phyloP scores from a whole-genome alignment of 352 stramenopile genomes.

The Pythium dissimile region DNA sequence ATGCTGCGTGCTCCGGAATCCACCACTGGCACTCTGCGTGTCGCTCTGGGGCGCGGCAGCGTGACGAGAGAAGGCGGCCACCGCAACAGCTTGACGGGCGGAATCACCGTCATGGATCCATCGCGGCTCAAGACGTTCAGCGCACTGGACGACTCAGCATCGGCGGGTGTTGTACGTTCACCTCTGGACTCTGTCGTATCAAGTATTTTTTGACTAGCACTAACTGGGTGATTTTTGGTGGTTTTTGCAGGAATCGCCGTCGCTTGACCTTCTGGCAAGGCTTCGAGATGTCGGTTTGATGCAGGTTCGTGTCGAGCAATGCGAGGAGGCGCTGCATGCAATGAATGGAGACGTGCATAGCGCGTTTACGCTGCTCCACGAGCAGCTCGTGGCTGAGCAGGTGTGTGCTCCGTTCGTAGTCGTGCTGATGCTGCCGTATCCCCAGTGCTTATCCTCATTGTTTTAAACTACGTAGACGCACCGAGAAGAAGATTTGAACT shows the following conservation, averaged over 20 bases:
- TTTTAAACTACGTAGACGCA: conserved; percentile 7
- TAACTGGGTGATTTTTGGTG: no score
- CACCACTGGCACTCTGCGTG: conserved; percentile 41
- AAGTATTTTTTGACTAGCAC: no score
- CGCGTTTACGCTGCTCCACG: conserved; percentile 21
- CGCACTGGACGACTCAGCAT: conserved; percentile 1
- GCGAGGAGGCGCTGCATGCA: conserved; percentile 18
- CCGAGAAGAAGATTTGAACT: conserved; percentile 16
- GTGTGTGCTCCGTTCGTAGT: not conserved
- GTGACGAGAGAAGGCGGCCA: conserved; percentile 49
- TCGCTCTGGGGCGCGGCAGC: conserved; percentile 71
- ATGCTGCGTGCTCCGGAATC: conserved; percentile 34
- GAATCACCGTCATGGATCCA: conserved; percentile 4
- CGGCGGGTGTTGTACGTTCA: not conserved
- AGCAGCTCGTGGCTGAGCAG: conserved; percentile 14
- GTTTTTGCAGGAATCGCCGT: conserved; percentile 5
- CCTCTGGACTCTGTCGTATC: no score
- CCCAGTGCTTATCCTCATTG: no score
- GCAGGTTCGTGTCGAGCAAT: conserved; percentile 16
- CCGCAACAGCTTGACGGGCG: conserved; percentile 17
- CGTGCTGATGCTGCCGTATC: not conserved
- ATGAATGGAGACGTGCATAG: conserved; percentile 18
- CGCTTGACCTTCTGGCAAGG: conserved; percentile 7
- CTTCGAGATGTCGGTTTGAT: conserved; percentile 3
- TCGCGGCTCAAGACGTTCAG: conserved; percentile 17